Evolutionary conservation across 495 filamentous ascomycete genomes (phyloP).

Genomic region (Chaetomidium leptoderma): DNA sequence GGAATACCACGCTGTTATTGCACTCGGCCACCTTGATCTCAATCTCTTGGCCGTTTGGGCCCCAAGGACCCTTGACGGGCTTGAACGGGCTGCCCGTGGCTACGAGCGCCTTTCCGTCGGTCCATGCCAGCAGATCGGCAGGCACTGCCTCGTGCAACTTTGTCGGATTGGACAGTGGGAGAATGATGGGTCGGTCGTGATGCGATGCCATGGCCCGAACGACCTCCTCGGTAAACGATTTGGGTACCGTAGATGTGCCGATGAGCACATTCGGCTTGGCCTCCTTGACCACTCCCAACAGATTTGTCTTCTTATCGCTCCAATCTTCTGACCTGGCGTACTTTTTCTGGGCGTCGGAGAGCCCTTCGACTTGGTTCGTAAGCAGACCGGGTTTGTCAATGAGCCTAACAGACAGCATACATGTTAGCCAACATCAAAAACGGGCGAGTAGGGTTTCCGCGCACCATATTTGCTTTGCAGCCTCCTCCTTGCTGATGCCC

Average conservation of each 20-base stretch:
- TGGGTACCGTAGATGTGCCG: slow-evolving; percentile 76
- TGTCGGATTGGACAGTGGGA: slow-evolving; percentile 85
- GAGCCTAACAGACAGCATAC: slow-evolving; percentile 50
- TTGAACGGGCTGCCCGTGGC: slow-evolving; percentile 83
- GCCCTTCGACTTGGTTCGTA: slow-evolving; percentile 44
- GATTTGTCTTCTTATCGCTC: slow-evolving; percentile 51
- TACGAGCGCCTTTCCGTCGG: slow-evolving; percentile 70
- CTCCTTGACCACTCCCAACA: slow-evolving; percentile 62
- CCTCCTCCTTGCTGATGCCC: slow-evolving; percentile 65
- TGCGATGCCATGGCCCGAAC: slow-evolving; percentile 76
- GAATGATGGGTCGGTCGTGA: slow-evolving; percentile 70
- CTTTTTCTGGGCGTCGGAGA: slow-evolving; percentile 60
- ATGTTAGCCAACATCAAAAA: neutral
- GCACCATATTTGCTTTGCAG: slow-evolving; percentile 76
- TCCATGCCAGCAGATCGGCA: slow-evolving; percentile 74
- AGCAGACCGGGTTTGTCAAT: slow-evolving; percentile 82
- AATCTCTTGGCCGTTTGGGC: slow-evolving; percentile 52
- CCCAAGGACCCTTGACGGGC: slow-evolving; percentile 61
- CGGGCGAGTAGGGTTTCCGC: slow-evolving; percentile 5
- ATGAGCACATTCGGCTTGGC: slow-evolving; percentile 79
- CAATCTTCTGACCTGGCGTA: slow-evolving; percentile 62
- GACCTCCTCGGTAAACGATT: slow-evolving; percentile 71
- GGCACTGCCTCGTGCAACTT: slow-evolving; percentile 78
- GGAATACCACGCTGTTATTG: slow-evolving; percentile 87
- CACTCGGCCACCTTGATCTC: slow-evolving; percentile 71